Conservation (phyloP, 2,329 filamentous ascomycete genomes). For the Lachnellula willkommii region DNA sequence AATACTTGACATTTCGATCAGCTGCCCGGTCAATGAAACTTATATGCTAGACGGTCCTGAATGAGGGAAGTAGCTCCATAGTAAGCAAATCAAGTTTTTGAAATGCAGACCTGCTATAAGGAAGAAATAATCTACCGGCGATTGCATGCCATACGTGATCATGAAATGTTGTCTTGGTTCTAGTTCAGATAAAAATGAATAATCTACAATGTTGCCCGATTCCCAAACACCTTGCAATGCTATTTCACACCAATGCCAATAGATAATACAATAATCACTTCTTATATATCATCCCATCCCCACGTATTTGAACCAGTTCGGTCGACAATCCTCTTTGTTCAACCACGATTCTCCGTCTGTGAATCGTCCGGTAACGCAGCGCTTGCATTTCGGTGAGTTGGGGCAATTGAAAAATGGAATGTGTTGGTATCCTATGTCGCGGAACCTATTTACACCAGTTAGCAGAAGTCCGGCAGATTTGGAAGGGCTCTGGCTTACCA, state of each 20-base stretch:
- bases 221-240: conserved; percentile 19
- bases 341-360: conserved; percentile 85
- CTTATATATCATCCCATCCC: conserved; percentile 58
- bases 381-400: conserved; percentile 88
- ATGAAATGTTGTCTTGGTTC: background rate
- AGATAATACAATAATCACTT: background rate
- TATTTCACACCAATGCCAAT: background rate
- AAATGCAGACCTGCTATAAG: background rate
- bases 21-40: no score
- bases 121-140: background rate
- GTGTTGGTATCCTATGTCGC: conserved; percentile 97
- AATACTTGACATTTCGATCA: no score
- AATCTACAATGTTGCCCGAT: conserved; percentile 2
- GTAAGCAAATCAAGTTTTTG: no score
- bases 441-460: conserved; percentile 63
- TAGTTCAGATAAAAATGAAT: background rate
- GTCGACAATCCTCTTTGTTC: conserved; percentile 85
- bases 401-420: conserved; percentile 99
- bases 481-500: conserved; percentile 55
- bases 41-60: no score
- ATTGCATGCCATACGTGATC: background rate
- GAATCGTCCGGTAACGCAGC: conserved; percentile 79
- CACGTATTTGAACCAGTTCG: conserved; percentile 95
- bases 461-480: background rate
- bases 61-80: no score